A percentile compares a stretch with the other conserved stretches of the same genome.
Conservation (phyloP, 1,284 basidiomycete genomes). For the Boletus smithii region DNA sequence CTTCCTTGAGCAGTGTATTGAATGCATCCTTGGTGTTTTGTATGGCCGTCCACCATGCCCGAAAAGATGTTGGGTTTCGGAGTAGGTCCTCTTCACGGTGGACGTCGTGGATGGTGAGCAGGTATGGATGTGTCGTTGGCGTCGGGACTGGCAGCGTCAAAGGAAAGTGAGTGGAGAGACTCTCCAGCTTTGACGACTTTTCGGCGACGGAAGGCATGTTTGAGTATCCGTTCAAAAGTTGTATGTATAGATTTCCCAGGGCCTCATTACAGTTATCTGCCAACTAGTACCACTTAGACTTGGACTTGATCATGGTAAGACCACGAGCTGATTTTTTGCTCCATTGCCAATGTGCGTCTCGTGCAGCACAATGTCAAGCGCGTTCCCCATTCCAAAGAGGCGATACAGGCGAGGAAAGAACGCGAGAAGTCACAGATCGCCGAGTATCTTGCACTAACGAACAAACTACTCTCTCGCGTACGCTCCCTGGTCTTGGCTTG, state of each 20-base stretch:
- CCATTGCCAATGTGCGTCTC: slow-evolving; percentile 3
- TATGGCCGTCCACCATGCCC: slow-evolving; percentile 90
- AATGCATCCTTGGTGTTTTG: slow-evolving; percentile 70
- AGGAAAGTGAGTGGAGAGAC: slow-evolving; percentile 65
- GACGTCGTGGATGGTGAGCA: slow-evolving; percentile 77
- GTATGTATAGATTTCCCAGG: slow-evolving; percentile 1
- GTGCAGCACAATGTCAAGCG: slow-evolving; percentile 78
- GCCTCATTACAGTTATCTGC: neutral
- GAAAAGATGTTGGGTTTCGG: slow-evolving; percentile 87
- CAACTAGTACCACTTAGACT: neutral
- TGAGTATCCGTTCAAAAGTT: slow-evolving; percentile 10
- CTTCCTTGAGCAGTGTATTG: slow-evolving; percentile 53
- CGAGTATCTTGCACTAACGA: slow-evolving; percentile 68
- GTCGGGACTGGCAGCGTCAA: slow-evolving; percentile 83
- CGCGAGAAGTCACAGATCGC: slow-evolving; percentile 74
- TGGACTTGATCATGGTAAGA: slow-evolving; percentile 26
- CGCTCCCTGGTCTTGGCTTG: slow-evolving; percentile 22
- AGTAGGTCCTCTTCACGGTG: slow-evolving; percentile 94
- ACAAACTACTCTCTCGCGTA: slow-evolving; percentile 65
- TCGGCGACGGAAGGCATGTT: slow-evolving; percentile 53
- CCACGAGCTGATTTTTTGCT: neutral
- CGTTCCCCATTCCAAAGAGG: slow-evolving; percentile 58
- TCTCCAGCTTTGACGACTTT: slow-evolving; percentile 46
- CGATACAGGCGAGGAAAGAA: slow-evolving; percentile 59
- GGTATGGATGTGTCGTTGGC: slow-evolving; percentile 71